These are phyloP conservation scores for Trichoderma semiorbis DNA, from an alignment of 2,329 filamentous ascomycete species.

Conservation along the genomic window DNA sequence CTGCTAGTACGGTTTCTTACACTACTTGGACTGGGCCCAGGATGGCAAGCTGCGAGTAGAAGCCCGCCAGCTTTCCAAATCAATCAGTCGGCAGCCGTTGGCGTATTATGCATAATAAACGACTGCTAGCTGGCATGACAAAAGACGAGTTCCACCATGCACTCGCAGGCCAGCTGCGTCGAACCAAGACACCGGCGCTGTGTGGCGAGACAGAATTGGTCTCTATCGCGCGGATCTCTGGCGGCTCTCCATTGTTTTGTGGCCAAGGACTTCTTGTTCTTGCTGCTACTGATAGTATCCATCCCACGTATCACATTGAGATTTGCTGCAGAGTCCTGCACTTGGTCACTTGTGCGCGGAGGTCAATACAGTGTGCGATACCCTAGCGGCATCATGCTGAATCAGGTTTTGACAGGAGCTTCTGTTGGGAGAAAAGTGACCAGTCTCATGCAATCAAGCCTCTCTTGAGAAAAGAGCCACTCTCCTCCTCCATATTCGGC, in stretches of 20 bases:
- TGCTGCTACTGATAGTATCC: neutral
- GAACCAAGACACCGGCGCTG: neutral
- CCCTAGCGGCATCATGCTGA: neutral
- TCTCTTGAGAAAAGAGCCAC: neutral
- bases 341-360: neutral
- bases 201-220: neutral
- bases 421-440: constrained; percentile 8
- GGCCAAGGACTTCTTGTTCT: neutral
- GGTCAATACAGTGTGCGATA: neutral
- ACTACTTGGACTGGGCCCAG: neutral
- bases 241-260: neutral
- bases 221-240: neutral
- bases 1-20: neutral
- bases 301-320: neutral
- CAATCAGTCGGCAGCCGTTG: neutral
- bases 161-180: neutral
- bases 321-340: neutral
- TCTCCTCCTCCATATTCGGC: neutral
- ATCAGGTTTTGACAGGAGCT: constrained; percentile 4
- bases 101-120: neutral
- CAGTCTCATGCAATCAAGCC: constrained; percentile 9
- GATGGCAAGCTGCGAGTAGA: neutral
- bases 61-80: neutral
- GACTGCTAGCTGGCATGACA: neutral
- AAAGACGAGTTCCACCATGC: neutral